These are phyloP conservation scores for Lachancea nothofagi DNA, from an alignment of 805 yeast genomes.

Conservation along the genomic window DNA sequence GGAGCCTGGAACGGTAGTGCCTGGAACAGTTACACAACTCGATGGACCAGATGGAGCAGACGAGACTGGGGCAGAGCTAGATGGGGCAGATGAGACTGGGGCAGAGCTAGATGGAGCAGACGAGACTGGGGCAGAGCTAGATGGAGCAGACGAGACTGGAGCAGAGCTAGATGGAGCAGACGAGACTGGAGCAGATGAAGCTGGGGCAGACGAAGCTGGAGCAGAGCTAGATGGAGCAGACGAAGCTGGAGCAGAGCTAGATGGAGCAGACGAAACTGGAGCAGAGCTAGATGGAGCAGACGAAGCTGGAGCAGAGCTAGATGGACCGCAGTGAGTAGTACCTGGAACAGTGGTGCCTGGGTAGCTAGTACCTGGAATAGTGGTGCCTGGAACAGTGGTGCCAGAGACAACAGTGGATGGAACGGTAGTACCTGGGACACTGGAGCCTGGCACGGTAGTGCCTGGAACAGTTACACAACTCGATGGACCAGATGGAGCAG, in stretches of 20 bases:
- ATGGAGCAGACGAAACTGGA: slow-evolving; percentile 4
- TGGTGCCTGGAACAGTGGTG: too few species aligned
- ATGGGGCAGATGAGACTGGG: slow-evolving; percentile 2
- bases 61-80: slow-evolving; percentile 1
- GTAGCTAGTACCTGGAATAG: too few species aligned
- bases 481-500: too few species aligned
- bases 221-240: slow-evolving; percentile 5
- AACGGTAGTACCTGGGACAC: too few species aligned
- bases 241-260: slow-evolving; percentile 3
- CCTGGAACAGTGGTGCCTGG: too few species aligned
- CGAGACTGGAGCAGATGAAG: too few species aligned
- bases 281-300: slow-evolving; percentile 6
- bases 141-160: slow-evolving; percentile 1
- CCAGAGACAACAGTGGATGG: too few species aligned
- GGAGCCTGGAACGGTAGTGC: background rate
- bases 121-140: background rate
- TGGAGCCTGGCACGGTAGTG: too few species aligned
- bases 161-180: slow-evolving; percentile 4
- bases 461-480: too few species aligned
- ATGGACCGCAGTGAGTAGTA: too few species aligned
- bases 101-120: slow-evolving; percentile 4
- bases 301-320: slow-evolving; percentile 6
- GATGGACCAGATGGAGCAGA: background rate
- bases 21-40: too few species aligned
- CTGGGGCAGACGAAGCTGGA: background rate